Base-by-base conservation (phyloP, 2,329 filamentous ascomycete species). In the Talaromyces sp. region DNA sequence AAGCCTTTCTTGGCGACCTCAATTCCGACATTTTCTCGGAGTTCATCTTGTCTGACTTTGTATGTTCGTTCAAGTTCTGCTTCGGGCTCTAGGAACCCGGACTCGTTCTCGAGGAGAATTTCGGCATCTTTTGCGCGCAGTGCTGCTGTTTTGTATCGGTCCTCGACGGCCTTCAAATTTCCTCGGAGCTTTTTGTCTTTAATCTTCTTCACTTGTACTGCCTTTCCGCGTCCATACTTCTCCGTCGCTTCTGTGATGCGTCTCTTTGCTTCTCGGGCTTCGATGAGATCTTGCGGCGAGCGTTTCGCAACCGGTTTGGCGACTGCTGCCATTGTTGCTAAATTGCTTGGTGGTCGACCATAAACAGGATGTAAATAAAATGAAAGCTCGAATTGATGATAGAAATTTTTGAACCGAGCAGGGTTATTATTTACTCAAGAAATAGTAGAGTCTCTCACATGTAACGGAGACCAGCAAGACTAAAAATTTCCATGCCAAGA, bases 1-100 rank as follows among this genome's bases (percentile, higher is more conserved):
- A 99, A 96, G 13, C 89, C 85, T 75, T 96, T 97, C 78, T 94
- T 91, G 13, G 91, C 93, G 11, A 90, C 91, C 69, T 93, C 89
- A 36, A 94, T 78, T 2, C 86, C 86, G 7, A 97, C 87, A 60
- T 84, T 85, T 3, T 82, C 76, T 65, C 81, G 80, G 62, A 99
- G 92, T 2, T 97, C 91, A 64, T 91, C 85, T 73, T 99, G 94
- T 61, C 89, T 86, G 51, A 97, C 89, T 74, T 90, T 92, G 77
- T 95, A 97, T 19, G 94, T 99, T 70, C 86, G 81, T 73, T 99
- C 94, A 61, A 99, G 80, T 70, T 92, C 92, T 25, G 82, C 83
- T 72, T 99, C 94, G 1, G 93, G 82, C 73, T 97, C 90, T 57
- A 99, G 78, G 66, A 96, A 95, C 6, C 94, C 94, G 10, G 83